Evolutionary conservation across 768 basidiomycete genomes (phyloP).

Genomic region (Cystofilobasidium ferigula): DNA sequence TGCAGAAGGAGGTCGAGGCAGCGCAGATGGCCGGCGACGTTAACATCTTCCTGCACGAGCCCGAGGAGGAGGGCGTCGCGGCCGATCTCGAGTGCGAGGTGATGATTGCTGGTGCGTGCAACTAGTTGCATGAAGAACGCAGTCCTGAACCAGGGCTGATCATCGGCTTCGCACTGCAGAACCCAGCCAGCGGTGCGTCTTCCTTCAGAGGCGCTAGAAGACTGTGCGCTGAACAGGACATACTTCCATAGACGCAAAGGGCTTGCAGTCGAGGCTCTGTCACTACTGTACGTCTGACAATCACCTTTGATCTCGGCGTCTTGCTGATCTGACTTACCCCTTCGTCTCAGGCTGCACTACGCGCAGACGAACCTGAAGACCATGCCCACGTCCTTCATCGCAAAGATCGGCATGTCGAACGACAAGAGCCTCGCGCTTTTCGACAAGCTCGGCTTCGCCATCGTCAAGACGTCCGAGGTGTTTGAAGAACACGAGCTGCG

Average conservation of each 20-base stretch:
- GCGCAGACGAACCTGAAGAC: conserved; percentile 37
- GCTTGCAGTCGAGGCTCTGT: conserved; percentile 27
- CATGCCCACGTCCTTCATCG: conserved; percentile 49
- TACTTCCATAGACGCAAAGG: conserved; percentile 52
- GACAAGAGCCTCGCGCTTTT: conserved; percentile 61
- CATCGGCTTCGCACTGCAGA: neutral
- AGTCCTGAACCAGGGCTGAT: too few species aligned
- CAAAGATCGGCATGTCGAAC: conserved; percentile 61
- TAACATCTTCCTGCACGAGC: conserved; percentile 62
- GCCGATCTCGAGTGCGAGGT: conserved; percentile 72
- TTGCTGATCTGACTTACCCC: conserved; percentile 50
- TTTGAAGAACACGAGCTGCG: conserved; percentile 81
- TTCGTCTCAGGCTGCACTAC: conserved; percentile 57
- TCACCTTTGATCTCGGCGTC: neutral
- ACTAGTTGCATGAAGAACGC: neutral
- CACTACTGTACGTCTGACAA: conserved; percentile 26
- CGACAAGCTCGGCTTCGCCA: conserved; percentile 59
- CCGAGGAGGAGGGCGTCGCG: conserved; percentile 36
- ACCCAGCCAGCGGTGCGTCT: neutral
- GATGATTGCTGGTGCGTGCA: conserved; percentile 75
- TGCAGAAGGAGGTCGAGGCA: conserved; percentile 35
- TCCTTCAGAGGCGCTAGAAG: neutral
- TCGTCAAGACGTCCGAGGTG: conserved; percentile 57
- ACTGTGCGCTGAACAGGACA: neutral
- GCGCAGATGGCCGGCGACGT: conserved; percentile 80